Percentiles rank a stretch among this genome's conserved stretches.
Conservation (phyloP, 129 eudicot genomes). For the Flaveria robusta region DNA sequence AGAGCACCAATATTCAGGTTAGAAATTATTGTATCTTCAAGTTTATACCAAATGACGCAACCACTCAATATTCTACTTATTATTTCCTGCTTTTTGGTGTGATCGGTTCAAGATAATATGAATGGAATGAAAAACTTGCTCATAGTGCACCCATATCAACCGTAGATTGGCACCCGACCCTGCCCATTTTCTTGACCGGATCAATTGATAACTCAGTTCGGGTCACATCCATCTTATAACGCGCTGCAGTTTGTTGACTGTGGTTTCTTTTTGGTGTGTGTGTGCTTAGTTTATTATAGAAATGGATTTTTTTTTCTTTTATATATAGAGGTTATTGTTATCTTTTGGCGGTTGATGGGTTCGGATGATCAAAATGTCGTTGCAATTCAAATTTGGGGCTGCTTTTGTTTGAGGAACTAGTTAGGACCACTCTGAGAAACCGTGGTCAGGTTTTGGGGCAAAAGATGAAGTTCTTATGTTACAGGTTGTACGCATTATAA, state of each 20-base stretch:
- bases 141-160: slow-evolving; percentile 88
- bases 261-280: slow-evolving; percentile 12
- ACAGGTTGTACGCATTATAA: not conserved
- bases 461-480: slow-evolving; percentile 5
- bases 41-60: slow-evolving; percentile 8
- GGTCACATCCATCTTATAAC: slow-evolving; percentile 73
- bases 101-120: slow-evolving; percentile 59
- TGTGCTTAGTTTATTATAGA: slow-evolving; percentile 26
- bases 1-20: slow-evolving; percentile 96
- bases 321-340: slow-evolving; percentile 14
- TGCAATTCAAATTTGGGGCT: not conserved
- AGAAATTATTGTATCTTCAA: not conserved
- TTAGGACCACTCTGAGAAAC: not conserved
- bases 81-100: not conserved
- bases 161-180: slow-evolving; percentile 96
- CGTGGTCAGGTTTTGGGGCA: slow-evolving; percentile 10
- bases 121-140: slow-evolving; percentile 76
- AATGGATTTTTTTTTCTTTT: not conserved
- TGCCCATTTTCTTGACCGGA: slow-evolving; percentile 90
- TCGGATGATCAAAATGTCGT: not conserved
- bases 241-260: slow-evolving; percentile 15
- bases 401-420: slow-evolving; percentile 19
- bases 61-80: not conserved
- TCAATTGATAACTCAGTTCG: slow-evolving; percentile 90
- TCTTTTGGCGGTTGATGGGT: not conserved